A percentile compares a stretch with the other conserved stretches of the same genome.
Conservation (phyloP, 2,329 filamentous ascomycete genomes). For the Talaromyces sp. region DNA sequence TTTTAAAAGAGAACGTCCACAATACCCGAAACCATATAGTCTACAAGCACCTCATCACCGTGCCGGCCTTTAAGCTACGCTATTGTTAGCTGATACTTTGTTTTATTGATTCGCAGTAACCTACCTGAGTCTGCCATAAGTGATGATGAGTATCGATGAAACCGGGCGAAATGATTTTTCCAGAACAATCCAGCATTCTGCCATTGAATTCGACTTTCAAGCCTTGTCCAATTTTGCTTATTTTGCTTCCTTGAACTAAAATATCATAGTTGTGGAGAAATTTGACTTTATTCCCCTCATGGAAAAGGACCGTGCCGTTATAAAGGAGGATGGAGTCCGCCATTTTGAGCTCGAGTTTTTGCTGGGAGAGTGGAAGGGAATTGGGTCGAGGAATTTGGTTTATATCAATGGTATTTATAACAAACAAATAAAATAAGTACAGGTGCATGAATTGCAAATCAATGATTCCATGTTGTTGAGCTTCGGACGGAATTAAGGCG, state of each 20-base stretch:
- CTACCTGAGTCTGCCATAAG: conserved; percentile 7
- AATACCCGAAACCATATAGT: conserved; percentile 7
- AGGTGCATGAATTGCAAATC: background rate
- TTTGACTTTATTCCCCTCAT: background rate
- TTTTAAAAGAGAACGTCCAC: background rate
- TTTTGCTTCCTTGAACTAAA: conserved; percentile 4
- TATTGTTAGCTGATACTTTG: background rate
- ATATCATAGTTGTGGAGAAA: conserved; percentile 2
- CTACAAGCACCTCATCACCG: background rate
- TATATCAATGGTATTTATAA: no score
- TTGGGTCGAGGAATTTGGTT: no score
- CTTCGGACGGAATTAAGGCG: background rate
- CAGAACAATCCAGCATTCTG: background rate
- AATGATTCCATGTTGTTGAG: background rate
- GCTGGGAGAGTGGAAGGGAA: background rate
- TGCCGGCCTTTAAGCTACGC: conserved; percentile 1
- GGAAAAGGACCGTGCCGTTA: conserved; percentile 5
- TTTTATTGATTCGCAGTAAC: background rate
- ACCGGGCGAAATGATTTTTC: conserved; percentile 6
- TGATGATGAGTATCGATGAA: conserved; percentile 11
- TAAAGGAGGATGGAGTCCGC: background rate
- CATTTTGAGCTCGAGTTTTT: background rate
- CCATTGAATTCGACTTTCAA: background rate
- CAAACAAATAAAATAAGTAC: background rate
- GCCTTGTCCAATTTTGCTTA: background rate